Evolutionary conservation across 2,329 filamentous ascomycete genomes (phyloP).

Genomic region (Talaromyces albobiverticillius): DNA sequence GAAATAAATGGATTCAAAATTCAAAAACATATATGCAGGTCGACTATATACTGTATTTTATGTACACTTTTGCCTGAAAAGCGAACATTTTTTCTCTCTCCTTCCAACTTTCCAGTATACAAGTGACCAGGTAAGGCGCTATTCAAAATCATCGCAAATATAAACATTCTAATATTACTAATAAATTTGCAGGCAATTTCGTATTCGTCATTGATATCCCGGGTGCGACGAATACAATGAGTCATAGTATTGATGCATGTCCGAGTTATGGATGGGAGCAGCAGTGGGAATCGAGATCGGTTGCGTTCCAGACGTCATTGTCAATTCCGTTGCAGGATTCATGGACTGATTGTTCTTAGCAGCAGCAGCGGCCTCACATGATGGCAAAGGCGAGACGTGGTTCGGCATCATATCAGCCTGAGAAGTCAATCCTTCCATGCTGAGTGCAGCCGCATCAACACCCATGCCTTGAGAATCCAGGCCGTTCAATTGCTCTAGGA

Average conservation of each 20-base stretch:
- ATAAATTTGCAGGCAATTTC: not conserved
- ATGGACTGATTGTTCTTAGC: slow-evolving; percentile 1
- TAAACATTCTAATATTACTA: not conserved
- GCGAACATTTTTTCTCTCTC: not conserved
- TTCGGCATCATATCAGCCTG: not conserved
- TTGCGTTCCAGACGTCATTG: slow-evolving; percentile 8
- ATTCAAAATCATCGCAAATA: not conserved
- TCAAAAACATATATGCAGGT: too few relatives aligned
- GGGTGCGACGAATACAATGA: slow-evolving; percentile 3
- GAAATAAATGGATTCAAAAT: too few relatives aligned
- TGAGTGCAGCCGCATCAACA: slow-evolving; percentile 15
- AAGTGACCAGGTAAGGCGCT: not conserved
- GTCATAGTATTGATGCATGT: slow-evolving; percentile 8
- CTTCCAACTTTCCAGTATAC: not conserved
- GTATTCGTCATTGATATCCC: slow-evolving; percentile 1
- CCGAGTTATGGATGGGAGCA: not conserved
- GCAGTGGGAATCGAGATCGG: slow-evolving; percentile 11
- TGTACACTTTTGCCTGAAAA: not conserved
- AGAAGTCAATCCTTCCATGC: not conserved
- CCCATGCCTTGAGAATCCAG: slow-evolving; percentile 29
- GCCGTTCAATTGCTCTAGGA: slow-evolving; percentile 35
- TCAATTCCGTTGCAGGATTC: not conserved
- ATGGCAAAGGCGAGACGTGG: not conserved
- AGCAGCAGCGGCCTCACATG: not conserved
- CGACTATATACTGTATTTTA: too few relatives aligned